These are phyloP conservation scores for Suhomyces panamericanus DNA, from an alignment of 1,139 yeast species.

Conservation along the genomic window DNA sequence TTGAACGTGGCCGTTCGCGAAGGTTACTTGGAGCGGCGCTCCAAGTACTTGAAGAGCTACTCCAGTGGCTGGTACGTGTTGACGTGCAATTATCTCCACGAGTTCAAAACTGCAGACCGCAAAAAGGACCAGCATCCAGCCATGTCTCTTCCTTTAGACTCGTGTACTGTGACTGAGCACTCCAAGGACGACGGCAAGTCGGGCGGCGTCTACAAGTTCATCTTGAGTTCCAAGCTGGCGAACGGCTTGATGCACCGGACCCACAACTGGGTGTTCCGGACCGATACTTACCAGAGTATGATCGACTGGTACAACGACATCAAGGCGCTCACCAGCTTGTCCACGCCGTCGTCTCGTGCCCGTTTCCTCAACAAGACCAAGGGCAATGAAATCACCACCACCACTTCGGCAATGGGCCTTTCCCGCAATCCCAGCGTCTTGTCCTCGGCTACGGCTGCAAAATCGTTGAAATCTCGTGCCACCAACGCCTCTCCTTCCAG, in stretches of 20 bases:
- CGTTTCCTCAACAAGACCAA: constrained; percentile 22
- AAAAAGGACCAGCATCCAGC: constrained; percentile 84
- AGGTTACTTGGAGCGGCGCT: constrained; percentile 84
- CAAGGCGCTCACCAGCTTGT: constrained; percentile 58
- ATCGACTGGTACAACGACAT: constrained; percentile 83
- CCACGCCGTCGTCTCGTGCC: constrained; percentile 55
- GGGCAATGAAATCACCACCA: constrained; percentile 10
- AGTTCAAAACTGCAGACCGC: constrained; percentile 81
- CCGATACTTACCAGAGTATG: constrained; percentile 76
- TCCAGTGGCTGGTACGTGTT: constrained; percentile 89
- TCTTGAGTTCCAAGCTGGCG: constrained; percentile 68
- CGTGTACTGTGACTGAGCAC: constrained; percentile 81
- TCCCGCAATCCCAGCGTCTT: constrained; percentile 35
- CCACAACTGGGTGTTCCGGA: constrained; percentile 91
- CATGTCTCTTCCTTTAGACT: constrained; percentile 79
- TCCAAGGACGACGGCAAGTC: constrained; percentile 65
- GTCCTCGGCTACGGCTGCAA: constrained; percentile 27
- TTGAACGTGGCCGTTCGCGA: constrained; percentile 71
- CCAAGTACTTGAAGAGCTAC: constrained; percentile 86
- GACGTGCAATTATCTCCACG: constrained; percentile 86
- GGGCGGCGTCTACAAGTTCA: constrained; percentile 71
- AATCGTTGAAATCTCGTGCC: constrained; percentile 24
- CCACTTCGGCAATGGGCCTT: constrained; percentile 16
- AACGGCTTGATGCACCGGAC: constrained; percentile 69
- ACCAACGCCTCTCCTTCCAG: constrained; percentile 23